Evolutionary conservation across 2,329 filamentous ascomycete genomes (phyloP).

Genomic region (Aspergillus neotritici): DNA sequence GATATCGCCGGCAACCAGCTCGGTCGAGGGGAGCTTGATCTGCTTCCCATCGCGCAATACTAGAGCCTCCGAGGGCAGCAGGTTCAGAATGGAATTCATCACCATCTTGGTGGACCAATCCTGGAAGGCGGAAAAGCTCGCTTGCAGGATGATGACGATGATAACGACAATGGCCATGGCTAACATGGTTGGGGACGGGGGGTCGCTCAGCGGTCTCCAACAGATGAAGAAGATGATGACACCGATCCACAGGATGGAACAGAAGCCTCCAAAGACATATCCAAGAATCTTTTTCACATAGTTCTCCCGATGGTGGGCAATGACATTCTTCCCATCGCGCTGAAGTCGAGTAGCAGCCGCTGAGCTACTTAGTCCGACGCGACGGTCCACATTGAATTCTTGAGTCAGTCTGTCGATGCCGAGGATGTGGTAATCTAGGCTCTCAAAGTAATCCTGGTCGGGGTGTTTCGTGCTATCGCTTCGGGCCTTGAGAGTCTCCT

Average conservation of each 20-base stretch:
- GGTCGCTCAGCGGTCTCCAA: conserved; percentile 68
- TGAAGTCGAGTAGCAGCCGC: conserved; percentile 52
- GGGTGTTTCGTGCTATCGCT: conserved; percentile 22
- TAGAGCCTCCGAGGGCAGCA: conserved; percentile 67
- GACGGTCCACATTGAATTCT: conserved; percentile 55
- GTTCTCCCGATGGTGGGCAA: conserved; percentile 60
- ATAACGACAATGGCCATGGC: conserved; percentile 68
- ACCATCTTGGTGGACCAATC: conserved; percentile 73
- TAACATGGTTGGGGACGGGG: conserved; percentile 62
- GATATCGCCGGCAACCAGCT: conserved; percentile 70
- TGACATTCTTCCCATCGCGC: conserved; percentile 63
- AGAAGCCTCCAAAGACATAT: conserved; percentile 76
- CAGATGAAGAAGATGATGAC: conserved; percentile 69
- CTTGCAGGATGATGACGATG: conserved; percentile 65
- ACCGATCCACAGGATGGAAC: conserved; percentile 65
- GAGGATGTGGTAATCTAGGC: conserved; percentile 63
- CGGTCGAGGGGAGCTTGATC: conserved; percentile 48
- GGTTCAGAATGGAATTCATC: conserved; percentile 72
- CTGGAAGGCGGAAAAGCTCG: conserved; percentile 63
- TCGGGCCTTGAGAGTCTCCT: conserved; percentile 18
- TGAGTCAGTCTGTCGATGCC: conserved; percentile 52
- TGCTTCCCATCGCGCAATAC: conserved; percentile 59
- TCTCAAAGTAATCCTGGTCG: conserved; percentile 50
- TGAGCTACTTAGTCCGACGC: conserved; percentile 55
- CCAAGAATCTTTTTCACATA: conserved; percentile 54